phyloP scores from a whole-genome alignment of 2,329 filamentous ascomycete genomes.

The Phialocephala sp. region DNA sequence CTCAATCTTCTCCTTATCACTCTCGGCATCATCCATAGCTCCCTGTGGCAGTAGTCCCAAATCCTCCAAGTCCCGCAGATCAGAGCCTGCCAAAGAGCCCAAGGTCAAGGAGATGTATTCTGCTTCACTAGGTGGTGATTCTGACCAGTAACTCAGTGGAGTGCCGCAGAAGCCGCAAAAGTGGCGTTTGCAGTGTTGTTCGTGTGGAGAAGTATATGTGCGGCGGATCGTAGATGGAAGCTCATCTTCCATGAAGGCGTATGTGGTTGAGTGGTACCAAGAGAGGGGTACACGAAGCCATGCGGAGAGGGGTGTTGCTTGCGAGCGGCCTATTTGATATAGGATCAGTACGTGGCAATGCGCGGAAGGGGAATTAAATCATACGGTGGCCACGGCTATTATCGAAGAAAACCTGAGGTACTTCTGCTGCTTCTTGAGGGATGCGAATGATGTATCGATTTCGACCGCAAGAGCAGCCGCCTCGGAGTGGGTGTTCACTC shows the following conservation, averaged over 20 bases:
- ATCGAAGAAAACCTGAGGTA: slow-evolving; percentile 72
- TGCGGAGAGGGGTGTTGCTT: slow-evolving; percentile 75
- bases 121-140: slow-evolving; percentile 71
- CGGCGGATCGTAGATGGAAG: slow-evolving; percentile 69
- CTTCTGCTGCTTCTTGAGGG: slow-evolving; percentile 60
- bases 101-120: slow-evolving; percentile 82
- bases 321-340: slow-evolving; percentile 60
- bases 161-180: slow-evolving; percentile 96
- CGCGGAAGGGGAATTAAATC: slow-evolving; percentile 40
- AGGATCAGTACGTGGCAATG: slow-evolving; percentile 10
- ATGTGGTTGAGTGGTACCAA: slow-evolving; percentile 80
- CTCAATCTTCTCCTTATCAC: slow-evolving; percentile 33
- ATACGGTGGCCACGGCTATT: slow-evolving; percentile 64
- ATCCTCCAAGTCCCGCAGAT: slow-evolving; percentile 75
- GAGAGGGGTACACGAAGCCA: slow-evolving; percentile 82
- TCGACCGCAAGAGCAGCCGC: slow-evolving; percentile 84
- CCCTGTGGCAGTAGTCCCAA: slow-evolving; percentile 71
- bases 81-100: slow-evolving; percentile 74
- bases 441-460: slow-evolving; percentile 80
- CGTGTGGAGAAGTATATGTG: slow-evolving; percentile 65
- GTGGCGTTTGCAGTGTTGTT: slow-evolving; percentile 66
- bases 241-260: slow-evolving; percentile 81
- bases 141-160: slow-evolving; percentile 82
- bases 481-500: slow-evolving; percentile 63
- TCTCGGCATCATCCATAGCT: slow-evolving; percentile 44